Evolutionary conservation across 2,329 filamentous ascomycete species (phyloP).

Genomic region (Colletotrichum horii): DNA sequence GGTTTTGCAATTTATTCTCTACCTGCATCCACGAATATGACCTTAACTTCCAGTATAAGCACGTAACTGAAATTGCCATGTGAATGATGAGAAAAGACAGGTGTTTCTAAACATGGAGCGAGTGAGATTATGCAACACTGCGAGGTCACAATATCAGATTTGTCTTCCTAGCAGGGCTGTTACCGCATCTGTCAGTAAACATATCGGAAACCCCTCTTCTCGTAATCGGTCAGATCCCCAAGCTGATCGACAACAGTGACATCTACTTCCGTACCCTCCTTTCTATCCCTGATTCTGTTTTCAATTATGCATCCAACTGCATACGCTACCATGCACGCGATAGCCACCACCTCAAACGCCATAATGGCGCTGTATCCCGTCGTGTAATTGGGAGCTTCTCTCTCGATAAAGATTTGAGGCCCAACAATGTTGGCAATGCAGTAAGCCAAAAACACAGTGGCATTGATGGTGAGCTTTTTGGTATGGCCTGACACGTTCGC

Average conservation of each 20-base stretch:
- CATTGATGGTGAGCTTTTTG: neutral
- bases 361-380: neutral
- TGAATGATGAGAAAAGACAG: too few relatives aligned
- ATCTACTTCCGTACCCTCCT: neutral
- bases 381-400: neutral
- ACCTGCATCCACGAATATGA: neutral
- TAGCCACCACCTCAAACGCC: neutral
- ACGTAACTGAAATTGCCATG: too few relatives aligned
- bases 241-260: neutral
- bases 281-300: neutral
- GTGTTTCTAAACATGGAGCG: neutral
- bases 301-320: neutral
- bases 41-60: neutral
- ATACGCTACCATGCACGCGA: neutral
- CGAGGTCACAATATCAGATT: too few relatives aligned
- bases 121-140: neutral
- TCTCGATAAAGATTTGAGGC: neutral
- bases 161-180: neutral
- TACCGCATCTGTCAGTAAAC: neutral
- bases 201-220: neutral
- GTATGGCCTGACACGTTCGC: neutral
- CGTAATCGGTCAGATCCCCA: neutral
- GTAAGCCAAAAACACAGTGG: neutral
- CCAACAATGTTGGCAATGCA: neutral
- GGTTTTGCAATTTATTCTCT: neutral